A percentile compares a stretch with the other conserved stretches of the same genome.
Evolutionary conservation across 2,329 filamentous ascomycete species (phyloP).

Genomic region (Colletotrichum graminicola): DNA sequence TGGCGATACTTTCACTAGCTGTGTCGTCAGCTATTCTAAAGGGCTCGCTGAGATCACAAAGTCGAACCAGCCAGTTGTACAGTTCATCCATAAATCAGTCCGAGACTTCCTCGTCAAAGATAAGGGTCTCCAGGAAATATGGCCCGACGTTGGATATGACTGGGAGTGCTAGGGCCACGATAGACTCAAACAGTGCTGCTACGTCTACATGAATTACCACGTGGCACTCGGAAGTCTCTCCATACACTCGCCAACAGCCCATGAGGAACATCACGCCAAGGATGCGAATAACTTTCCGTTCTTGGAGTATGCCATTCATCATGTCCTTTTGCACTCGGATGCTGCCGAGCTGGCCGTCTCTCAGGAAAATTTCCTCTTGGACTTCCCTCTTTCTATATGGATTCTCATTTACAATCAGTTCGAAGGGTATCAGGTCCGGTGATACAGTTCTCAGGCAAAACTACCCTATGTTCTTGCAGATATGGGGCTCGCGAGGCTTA

Average conservation of each 20-base stretch:
- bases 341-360: conserved; percentile 46
- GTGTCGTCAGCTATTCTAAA: conserved; percentile 60
- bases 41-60: conserved; percentile 61
- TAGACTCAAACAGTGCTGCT: conserved; percentile 58
- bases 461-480: conserved; percentile 54
- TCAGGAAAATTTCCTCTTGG: conserved; percentile 50
- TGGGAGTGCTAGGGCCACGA: conserved; percentile 55
- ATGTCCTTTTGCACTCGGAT: conserved; percentile 58
- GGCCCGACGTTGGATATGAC: conserved; percentile 50
- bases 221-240: conserved; percentile 10
- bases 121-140: conserved; percentile 47
- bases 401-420: conserved; percentile 49
- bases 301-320: conserved; percentile 57
- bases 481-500: conserved; percentile 44
- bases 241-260: neutral
- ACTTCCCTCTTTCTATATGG: conserved; percentile 49
- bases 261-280: neutral
- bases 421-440: conserved; percentile 45
- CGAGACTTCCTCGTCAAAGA: conserved; percentile 60
- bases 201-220: conserved; percentile 51
- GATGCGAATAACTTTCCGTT: conserved; percentile 54
- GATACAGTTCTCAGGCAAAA: conserved; percentile 46
- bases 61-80: conserved; percentile 51
- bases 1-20: conserved; percentile 47
- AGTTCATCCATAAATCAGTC: conserved; percentile 68